These are phyloP conservation scores for Rubia balearica DNA, from an alignment of 305 asterid species.

Conservation along the genomic window DNA sequence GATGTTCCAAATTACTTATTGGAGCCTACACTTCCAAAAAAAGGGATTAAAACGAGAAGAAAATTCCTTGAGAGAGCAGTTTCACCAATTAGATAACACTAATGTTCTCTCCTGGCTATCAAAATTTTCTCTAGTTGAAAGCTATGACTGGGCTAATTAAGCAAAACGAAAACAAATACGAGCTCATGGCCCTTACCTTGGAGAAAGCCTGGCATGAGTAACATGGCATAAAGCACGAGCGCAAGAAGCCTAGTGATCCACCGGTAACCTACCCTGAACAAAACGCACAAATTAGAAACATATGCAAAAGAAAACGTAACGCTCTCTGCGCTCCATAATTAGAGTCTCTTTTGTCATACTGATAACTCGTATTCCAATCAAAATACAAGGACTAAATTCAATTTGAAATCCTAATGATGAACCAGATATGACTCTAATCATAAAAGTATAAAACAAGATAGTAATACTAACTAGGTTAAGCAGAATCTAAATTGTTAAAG, in stretches of 20 bases:
- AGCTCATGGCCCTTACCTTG: slow-evolving; percentile 43
- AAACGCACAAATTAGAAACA: slow-evolving; percentile 28
- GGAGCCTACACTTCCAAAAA: neutral
- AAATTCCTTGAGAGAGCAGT: neutral
- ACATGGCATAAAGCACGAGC: slow-evolving; percentile 70
- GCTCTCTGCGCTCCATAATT: neutral
- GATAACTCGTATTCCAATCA: neutral
- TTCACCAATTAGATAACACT: neutral
- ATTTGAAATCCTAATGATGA: neutral
- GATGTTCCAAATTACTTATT: neutral
- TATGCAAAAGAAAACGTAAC: neutral
- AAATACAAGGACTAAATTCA: neutral
- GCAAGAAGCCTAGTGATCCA: slow-evolving; percentile 84
- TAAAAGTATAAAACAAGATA: neutral
- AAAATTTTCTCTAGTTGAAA: neutral
- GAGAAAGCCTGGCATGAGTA: slow-evolving; percentile 96
- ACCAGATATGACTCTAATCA: neutral
- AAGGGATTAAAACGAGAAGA: neutral
- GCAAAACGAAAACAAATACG: neutral
- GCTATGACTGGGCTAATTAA: neutral
- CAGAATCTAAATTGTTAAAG: neutral
- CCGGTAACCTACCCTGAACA: slow-evolving; percentile 91
- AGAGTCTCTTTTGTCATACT: neutral
- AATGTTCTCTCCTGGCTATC: neutral
- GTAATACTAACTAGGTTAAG: neutral